These are phyloP conservation scores for Beauveria rudraprayagi DNA, from an alignment of 2,329 filamentous ascomycete genomes.

Conservation along the genomic window DNA sequence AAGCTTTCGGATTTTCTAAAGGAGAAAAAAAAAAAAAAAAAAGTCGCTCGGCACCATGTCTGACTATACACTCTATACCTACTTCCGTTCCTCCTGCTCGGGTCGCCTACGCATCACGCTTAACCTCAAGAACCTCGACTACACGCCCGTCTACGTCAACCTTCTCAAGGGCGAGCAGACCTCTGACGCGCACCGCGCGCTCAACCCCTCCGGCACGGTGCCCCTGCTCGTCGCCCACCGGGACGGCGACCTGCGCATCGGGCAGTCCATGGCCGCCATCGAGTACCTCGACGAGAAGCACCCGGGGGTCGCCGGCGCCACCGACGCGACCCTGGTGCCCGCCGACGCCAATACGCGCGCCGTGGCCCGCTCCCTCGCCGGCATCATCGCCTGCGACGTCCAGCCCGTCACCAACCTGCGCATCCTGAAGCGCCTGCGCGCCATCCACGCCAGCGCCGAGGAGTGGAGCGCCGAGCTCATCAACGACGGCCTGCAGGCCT, in stretches of 20 bases:
- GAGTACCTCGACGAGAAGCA: conserved; percentile 54
- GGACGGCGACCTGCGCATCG: conserved; percentile 31
- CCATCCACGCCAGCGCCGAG: conserved; percentile 33
- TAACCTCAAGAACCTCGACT: conserved; percentile 44
- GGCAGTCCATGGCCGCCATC: conserved; percentile 51
- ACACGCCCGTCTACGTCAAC: conserved; percentile 41
- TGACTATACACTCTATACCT: conserved; percentile 44
- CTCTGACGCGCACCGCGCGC: conserved; percentile 32
- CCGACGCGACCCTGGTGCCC: conserved; percentile 33
- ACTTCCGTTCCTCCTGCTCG: conserved; percentile 56
- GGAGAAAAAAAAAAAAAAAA: no score
- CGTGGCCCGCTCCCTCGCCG: conserved; percentile 42
- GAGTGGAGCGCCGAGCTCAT: conserved; percentile 45
- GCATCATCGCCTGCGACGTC: conserved; percentile 47
- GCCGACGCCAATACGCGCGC: conserved; percentile 36
- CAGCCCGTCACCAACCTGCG: conserved; percentile 54
- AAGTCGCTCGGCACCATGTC: conserved; percentile 17
- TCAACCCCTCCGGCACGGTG: conserved; percentile 47
- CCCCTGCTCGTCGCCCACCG: conserved; percentile 41
- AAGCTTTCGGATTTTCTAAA: no score
- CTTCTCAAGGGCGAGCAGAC: conserved; percentile 46
- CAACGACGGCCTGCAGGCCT: conserved; percentile 45
- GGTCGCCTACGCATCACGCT: conserved; percentile 53
- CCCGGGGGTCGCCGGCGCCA: conserved; percentile 22
- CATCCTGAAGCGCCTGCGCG: conserved; percentile 40